A percentile compares a stretch with the other conserved stretches of the same genome.
Evolutionary conservation across 2,329 filamentous ascomycete species (phyloP).

Genomic region (Ophiostoma novo-ulmi): DNA sequence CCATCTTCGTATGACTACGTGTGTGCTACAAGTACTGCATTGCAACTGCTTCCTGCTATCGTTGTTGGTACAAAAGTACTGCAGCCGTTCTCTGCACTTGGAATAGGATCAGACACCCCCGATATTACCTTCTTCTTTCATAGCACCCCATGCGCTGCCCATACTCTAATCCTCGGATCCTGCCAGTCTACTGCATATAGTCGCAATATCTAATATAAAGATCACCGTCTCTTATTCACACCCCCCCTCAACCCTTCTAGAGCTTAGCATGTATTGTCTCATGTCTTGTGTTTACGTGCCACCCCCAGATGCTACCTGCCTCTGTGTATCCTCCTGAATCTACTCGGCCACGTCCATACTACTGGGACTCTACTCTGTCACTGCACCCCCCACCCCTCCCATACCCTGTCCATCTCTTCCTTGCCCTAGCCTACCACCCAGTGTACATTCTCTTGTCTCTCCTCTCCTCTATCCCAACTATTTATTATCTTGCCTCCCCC

Average conservation of each 20-base stretch:
- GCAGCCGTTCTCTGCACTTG: not conserved
- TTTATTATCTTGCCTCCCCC: not conserved
- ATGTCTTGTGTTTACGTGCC: not conserved
- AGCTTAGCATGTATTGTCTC: not conserved
- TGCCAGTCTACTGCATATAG: not conserved
- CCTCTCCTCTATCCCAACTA: not conserved
- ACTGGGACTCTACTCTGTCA: not conserved
- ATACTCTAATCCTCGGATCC: not conserved
- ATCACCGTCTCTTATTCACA: conserved; percentile 2
- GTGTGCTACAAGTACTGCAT: not conserved
- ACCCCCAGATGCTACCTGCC: not conserved
- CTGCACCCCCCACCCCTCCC: not conserved
- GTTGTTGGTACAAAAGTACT: not conserved
- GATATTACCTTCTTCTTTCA: conserved; percentile 9
- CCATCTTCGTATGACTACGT: not conserved
- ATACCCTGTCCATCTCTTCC: not conserved
- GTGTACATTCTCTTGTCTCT: not conserved
- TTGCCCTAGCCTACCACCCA: not conserved
- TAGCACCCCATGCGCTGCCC: not conserved
- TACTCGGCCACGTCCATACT: not conserved
- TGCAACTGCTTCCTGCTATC: not conserved
- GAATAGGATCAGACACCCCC: not conserved
- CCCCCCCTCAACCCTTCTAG: not conserved
- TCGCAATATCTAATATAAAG: not conserved
- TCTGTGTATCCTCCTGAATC: not conserved